Evolutionary conservation across 1,284 basidiomycete genomes (phyloP), one percentile per base, ranked within the genome.

Genomic region (Malassezia nana): DNA sequence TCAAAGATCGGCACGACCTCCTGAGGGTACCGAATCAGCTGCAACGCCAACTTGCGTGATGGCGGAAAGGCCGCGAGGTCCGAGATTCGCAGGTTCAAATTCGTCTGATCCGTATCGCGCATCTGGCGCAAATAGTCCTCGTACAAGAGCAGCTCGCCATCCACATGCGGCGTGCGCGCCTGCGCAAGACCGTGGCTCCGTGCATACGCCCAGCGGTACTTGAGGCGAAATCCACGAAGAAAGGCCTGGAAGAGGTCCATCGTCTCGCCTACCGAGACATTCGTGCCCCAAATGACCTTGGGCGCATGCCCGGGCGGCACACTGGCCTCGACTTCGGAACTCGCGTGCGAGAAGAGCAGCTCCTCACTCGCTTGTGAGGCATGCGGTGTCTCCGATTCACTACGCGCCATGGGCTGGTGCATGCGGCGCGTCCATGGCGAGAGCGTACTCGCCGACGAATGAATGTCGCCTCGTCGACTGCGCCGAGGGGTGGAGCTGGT

Each of bases 1-100:
- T 98, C 94, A 84, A 95, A 90, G 48, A 89, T 87, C 2, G 92
- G 92, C 38, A 98, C 81, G 47, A 96, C 83, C 78, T 98, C 92
- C 75, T 95, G 90, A 0, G 92, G 94, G 74, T 92, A 98, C 71
- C 89, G 90, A 61, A 84, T 75, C 12, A 96, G 64, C 60, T 75
- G 72, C 51, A 65, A 59, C 41, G 66, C 67, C 28, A 95, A 79
- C 75, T 89, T 89, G 70, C 83, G 84, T 57, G 83, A 83, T 6
- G 86, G 83, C 0, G 89, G 87, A 74, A 86, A 98, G 0, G 91
- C 83, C 25, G 85, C 79, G n/a, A 98, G 77, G 74, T 98, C 94
- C 67, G 81, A 72, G 73, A 89, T 81, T 69, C 96, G 90, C 49
- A 98, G 78, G 74, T 98, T 98, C 64, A 98, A 78, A 72, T 88